Base-by-base conservation (phyloP, 495 filamentous ascomycete genomes). In the Trichoderma gamsii region DNA sequence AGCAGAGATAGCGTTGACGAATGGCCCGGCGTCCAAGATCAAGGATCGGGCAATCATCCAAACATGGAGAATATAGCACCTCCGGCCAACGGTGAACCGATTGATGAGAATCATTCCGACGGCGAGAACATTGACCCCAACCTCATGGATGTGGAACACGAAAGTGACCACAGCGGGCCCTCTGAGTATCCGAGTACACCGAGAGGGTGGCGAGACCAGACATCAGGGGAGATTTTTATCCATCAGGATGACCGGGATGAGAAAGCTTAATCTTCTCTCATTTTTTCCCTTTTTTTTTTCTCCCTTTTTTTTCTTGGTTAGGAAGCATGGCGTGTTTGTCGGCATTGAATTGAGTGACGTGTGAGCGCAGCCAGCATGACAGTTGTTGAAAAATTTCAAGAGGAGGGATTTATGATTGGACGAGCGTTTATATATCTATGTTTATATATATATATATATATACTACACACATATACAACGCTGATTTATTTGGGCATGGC, bases 1-100 rank as follows among this genome's bases (percentile, higher is more conserved):
- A 78, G 79, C 2, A 78, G 82, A 67, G 81, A 83, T 29, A 76
- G 80, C 8, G 74, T 74, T 15, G n/a, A n/a, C n/a, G n/a, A n/a
- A n/a, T 79, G 80, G 79, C 73, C 69, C 0, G 80, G 80, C 13
- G 79, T 82, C 59, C 66, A 44, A 12, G n/a, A 56, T 56, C 51
- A 56, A 38, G 35, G 35, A 38, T 38, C 8, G 7, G 8, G 7
- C 8, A 38, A 38, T 7, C 35, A 38, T 38, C 35, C 35, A 5
- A 9, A 38, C 7, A 38, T 38, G 35, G 35, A 38, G 7, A 38
- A 38, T 38, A 38, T 38, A 4, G 35, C 35, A 9, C 35, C 35
- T 38, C 35, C 4, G 35, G 8, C 35, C 0, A 9, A 38, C 35
- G 8, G 35, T 3, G 5, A 9, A 38, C 35, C 35, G 8, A 7